Base-by-base conservation (phyloP, 164 flowering plant genomes). In the Chimonanthus praecox region DNA sequence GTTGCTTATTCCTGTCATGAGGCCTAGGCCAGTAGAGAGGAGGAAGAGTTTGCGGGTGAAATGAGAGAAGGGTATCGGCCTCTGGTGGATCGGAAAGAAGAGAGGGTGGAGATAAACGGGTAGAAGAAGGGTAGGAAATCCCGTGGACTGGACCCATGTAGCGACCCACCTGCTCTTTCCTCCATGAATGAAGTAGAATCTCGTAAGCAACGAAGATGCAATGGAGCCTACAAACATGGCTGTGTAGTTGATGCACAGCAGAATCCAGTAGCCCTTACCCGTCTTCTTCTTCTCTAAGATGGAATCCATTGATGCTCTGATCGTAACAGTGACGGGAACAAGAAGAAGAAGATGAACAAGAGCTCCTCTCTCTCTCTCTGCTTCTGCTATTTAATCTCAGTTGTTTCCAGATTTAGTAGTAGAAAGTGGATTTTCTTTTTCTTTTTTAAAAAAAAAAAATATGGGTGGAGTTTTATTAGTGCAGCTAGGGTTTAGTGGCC, bases 151-250 rank as follows among this genome's bases (percentile, higher is more conserved):
- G 58, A 91, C 89, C 90, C 88, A 86, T 0, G 94, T 89, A 3
- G 92, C 87, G 9, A 91, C 84, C 97, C 97, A 93, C 45, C 79
- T 71, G 85, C 91, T 89, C 2, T 87, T 84, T 44, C 98, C 98
- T 1, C 85, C 85, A 82, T 93, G 97, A 47, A 69, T 78, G 88
- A 93, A 93, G 71, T 93, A 93, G 78, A 80, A 87, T 73, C 89
- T 89, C 4, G 89, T 82, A 16, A 92, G 81, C 43, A 92, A 58
- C 69, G 74, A 78, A 0, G 96, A 84, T 0, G 93, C 76, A 62
- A 89, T 68, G 0, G 93, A 84, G 8, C 98, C 96, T 2, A 87
- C 70, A 54, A 91, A 83, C 45, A 92, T 76, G 63, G 72, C 77
- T 0, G 73, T 0, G 73, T 81, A 89, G 79, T 82, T 90, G 72